These are phyloP conservation scores for Penicillium arizonense DNA, from an alignment of 495 filamentous ascomycete genomes.

Conservation along the genomic window DNA sequence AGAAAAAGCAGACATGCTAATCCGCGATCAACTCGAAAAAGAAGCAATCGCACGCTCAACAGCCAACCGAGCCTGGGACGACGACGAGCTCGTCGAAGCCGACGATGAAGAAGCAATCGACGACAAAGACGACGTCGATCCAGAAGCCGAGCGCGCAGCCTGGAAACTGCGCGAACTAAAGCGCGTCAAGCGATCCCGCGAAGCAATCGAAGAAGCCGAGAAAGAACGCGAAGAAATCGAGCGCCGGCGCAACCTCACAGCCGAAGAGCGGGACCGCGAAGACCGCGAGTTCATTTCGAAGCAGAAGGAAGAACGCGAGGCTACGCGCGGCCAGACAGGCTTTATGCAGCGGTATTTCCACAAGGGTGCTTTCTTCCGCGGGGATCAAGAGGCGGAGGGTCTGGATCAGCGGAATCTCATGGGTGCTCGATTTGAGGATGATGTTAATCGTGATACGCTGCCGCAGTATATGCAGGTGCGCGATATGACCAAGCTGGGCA, in stretches of 20 bases:
- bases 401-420: slow-evolving; percentile 77
- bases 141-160: slow-evolving; percentile 83
- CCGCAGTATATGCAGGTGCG: slow-evolving; percentile 92
- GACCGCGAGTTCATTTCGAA: slow-evolving; percentile 73
- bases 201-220: slow-evolving; percentile 79
- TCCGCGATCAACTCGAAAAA: slow-evolving; percentile 85
- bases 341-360: slow-evolving; percentile 98
- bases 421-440: slow-evolving; percentile 75
- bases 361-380: slow-evolving; percentile 92
- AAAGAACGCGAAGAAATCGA: slow-evolving; percentile 88
- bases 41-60: slow-evolving; percentile 71
- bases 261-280: slow-evolving; percentile 83
- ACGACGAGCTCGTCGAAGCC: slow-evolving; percentile 64
- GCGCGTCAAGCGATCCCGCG: slow-evolving; percentile 80
- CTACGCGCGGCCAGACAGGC: slow-evolving; percentile 75
- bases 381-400: slow-evolving; percentile 70
- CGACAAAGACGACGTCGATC: slow-evolving; percentile 82
- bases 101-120: slow-evolving; percentile 70
- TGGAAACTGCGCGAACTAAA: slow-evolving; percentile 94
- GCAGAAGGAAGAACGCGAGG: slow-evolving; percentile 83
- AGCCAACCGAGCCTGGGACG: slow-evolving; percentile 83
- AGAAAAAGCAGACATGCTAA: slow-evolving; percentile 69
- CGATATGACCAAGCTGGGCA: slow-evolving; percentile 90
- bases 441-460: slow-evolving; percentile 73
- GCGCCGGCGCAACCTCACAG: slow-evolving; percentile 79